These are phyloP conservation scores for Podospora pseudoanserina DNA, from an alignment of 495 filamentous ascomycete species.

Conservation along the genomic window DNA sequence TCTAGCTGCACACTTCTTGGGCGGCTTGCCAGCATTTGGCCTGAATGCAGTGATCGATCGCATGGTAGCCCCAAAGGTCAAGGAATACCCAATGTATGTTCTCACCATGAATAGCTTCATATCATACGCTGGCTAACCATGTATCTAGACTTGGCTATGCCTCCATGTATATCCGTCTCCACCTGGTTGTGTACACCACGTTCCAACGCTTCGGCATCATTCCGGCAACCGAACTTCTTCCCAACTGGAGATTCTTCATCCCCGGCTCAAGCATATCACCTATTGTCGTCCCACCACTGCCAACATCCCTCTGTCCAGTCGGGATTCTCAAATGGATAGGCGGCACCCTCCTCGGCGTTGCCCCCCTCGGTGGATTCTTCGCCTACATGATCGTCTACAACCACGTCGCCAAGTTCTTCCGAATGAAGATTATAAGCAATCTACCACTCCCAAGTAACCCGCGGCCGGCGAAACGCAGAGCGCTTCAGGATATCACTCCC, in stretches of 20 bases:
- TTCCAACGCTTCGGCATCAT: constrained; percentile 49
- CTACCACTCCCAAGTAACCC: constrained; percentile 24
- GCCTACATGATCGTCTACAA: constrained; percentile 19
- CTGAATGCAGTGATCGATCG: constrained; percentile 24
- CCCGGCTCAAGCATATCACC: constrained; percentile 48
- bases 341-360: constrained; percentile 25
- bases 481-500: constrained; percentile 7
- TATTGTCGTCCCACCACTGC: constrained; percentile 37
- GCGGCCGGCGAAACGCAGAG: constrained; percentile 1
- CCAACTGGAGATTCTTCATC: constrained; percentile 44
- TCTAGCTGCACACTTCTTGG: constrained; percentile 23
- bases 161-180: constrained; percentile 39
- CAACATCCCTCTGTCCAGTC: constrained; percentile 21
- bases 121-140: neutral
- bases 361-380: constrained; percentile 38
- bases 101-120: neutral
- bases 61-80: neutral
- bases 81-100: constrained; percentile 11
- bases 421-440: constrained; percentile 13
- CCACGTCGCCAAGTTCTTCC: constrained; percentile 11
- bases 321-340: constrained; percentile 33
- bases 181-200: constrained; percentile 45
- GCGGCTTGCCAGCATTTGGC: constrained; percentile 35
- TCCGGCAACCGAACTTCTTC: constrained; percentile 36
- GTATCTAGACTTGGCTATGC: constrained; percentile 27